A percentile compares a stretch with the other conserved stretches of the same genome.
phyloP scores from a whole-genome alignment of 208 protist species.

The Wallacemonas collosoma region DNA sequence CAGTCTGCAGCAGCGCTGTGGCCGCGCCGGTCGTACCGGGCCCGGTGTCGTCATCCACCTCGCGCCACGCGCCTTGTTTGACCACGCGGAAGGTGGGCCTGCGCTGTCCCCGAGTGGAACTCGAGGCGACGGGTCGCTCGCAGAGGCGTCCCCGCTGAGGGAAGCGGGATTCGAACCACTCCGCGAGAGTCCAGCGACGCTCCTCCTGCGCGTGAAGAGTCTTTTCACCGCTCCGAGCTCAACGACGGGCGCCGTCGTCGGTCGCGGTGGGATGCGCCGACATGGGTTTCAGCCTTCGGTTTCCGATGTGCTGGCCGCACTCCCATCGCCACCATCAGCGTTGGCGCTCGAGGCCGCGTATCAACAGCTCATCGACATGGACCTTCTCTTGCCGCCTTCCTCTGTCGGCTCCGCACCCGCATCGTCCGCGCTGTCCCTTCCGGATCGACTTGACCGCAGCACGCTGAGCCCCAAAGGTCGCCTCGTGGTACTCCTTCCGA shows the following conservation, averaged over 20 bases:
- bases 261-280: too few relatives aligned
- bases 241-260: neutral
- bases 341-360: conserved; percentile 32
- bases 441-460: conserved; percentile 25
- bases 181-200: conserved; percentile 38
- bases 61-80: conserved; percentile 40
- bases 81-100: neutral
- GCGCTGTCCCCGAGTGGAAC: too few relatives aligned
- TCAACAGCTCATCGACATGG: conserved; percentile 54
- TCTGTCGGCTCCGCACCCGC: neutral
- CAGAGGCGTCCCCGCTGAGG: neutral
- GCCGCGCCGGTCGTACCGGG: conserved; percentile 66
- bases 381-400: conserved; percentile 32
- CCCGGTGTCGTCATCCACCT: conserved; percentile 76
- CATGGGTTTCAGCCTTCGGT: neutral
- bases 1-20: conserved; percentile 60
- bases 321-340: conserved; percentile 40
- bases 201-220: conserved; percentile 62
- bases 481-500: conserved; percentile 59
- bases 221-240: conserved; percentile 26
- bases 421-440: neutral
- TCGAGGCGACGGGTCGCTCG: too few relatives aligned
- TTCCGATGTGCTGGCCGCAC: conserved; percentile 29
- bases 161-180: conserved; percentile 26
- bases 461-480: conserved; percentile 51